Conservation (phyloP, 1,139 yeast genomes). For the Candida frijolesensis region DNA sequence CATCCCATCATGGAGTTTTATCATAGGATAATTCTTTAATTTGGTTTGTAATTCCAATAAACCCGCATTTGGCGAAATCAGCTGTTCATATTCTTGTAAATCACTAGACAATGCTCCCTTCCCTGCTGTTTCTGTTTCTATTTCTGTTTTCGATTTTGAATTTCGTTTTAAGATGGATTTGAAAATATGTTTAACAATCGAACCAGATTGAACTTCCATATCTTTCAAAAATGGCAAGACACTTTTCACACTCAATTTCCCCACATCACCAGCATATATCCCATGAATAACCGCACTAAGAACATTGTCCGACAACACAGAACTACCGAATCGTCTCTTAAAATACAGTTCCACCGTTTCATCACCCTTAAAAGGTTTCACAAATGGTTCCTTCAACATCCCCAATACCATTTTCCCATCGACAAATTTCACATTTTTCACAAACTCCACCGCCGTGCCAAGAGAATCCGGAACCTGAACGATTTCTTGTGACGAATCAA, state of each 20-base stretch:
- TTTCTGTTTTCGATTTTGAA: conserved; percentile 12
- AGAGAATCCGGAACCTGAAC: conserved; percentile 58
- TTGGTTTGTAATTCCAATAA: conserved; percentile 34
- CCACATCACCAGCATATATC: conserved; percentile 84
- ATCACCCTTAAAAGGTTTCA: conserved; percentile 41
- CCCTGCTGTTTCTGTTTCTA: conserved; percentile 7
- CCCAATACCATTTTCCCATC: conserved; percentile 27
- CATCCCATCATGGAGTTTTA: conserved; percentile 55
- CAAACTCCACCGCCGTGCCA: conserved; percentile 39
- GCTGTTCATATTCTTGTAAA: conserved; percentile 30
- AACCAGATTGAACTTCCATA: conserved; percentile 63
- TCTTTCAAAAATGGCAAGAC: conserved; percentile 54
- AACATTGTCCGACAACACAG: conserved; percentile 58
- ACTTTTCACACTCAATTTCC: conserved; percentile 64
- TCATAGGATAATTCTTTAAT: conserved; percentile 53
- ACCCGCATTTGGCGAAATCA: conserved; percentile 39
- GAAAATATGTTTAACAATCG: conserved; percentile 46
- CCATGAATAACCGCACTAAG: conserved; percentile 87
- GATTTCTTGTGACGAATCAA: conserved; percentile 40
- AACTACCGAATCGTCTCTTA: conserved; percentile 65
- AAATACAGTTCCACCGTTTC: conserved; percentile 75
- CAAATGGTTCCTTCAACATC: conserved; percentile 47
- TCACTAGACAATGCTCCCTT: conserved; percentile 18
- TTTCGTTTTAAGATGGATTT: conserved; percentile 7
- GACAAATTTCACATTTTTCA: conserved; percentile 22